Evolutionary conservation across 257 asterid species (phyloP).

Genomic region (Mentha longifolia): DNA sequence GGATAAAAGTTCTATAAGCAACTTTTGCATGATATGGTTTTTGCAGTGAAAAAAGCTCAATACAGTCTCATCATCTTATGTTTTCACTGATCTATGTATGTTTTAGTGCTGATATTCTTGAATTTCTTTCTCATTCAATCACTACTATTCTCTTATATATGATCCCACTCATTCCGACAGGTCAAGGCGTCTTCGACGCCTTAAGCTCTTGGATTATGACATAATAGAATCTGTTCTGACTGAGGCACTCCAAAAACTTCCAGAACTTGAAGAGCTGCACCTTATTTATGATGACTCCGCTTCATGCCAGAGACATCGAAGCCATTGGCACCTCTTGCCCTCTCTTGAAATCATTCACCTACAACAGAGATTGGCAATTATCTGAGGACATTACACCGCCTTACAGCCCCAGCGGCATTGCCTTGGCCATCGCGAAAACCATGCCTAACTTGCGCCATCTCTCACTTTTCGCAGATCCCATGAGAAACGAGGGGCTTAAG

Average conservation of each 20-base stretch:
- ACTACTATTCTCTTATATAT: too few relatives aligned
- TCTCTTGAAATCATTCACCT: background rate
- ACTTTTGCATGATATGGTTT: background rate
- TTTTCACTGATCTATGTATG: too few relatives aligned
- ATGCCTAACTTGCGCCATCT: background rate
- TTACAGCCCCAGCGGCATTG: background rate
- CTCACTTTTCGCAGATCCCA: background rate
- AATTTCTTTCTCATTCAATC: too few relatives aligned
- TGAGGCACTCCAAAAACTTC: slow-evolving; percentile 39
- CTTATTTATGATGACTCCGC: slow-evolving; percentile 6
- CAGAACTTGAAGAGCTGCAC: slow-evolving; percentile 59
- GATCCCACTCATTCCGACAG: slow-evolving; percentile 34
- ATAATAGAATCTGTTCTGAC: slow-evolving; percentile 25
- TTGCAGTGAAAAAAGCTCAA: background rate
- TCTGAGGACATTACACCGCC: too few relatives aligned
- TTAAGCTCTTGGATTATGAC: slow-evolving; percentile 32
- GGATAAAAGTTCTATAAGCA: too few relatives aligned
- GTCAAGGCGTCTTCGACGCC: slow-evolving; percentile 45
- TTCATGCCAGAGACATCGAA: background rate
- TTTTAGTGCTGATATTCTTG: background rate
- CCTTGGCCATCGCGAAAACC: background rate
- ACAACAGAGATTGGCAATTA: background rate
- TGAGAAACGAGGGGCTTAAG: background rate
- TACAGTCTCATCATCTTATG: too few relatives aligned
- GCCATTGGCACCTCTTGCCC: background rate